phyloP scores from a whole-genome alignment of 345 rosid genomes.

The Bruguiera parviflora region DNA sequence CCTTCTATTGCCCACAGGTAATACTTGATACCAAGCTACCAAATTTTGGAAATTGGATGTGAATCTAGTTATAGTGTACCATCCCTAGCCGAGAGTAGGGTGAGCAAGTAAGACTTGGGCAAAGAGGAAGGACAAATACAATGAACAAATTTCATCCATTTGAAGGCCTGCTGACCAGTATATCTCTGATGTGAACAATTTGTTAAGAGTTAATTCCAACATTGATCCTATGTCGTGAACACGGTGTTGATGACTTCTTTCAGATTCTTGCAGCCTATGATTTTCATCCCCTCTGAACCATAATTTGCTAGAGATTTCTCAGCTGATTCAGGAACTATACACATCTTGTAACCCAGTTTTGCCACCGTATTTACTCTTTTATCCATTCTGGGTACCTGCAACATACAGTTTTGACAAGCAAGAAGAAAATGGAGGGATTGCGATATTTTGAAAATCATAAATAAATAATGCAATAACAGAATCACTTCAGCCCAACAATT shows the following conservation, averaged over 20 bases:
- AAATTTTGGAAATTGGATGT: too few species aligned
- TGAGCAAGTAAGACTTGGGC: too few species aligned
- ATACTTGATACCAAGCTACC: too few species aligned
- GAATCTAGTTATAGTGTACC: too few species aligned
- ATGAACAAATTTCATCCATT: too few species aligned
- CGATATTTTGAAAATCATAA: too few species aligned
- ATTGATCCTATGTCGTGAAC: slow-evolving; percentile 30
- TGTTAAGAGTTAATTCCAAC: background rate
- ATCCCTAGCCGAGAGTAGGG: too few species aligned
- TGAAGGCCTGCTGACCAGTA: too few species aligned
- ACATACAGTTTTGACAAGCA: background rate
- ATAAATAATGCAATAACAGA: too few species aligned
- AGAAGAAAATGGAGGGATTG: background rate
- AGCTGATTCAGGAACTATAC: slow-evolving; percentile 66
- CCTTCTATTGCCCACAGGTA: too few species aligned
- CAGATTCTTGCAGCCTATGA: slow-evolving; percentile 68
- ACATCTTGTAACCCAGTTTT: slow-evolving; percentile 68
- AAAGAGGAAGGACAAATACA: too few species aligned
- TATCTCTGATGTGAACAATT: background rate
- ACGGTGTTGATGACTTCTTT: slow-evolving; percentile 64
- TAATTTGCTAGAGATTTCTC: slow-evolving; percentile 39
- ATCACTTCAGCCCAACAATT: too few species aligned
- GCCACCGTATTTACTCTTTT: slow-evolving; percentile 69
- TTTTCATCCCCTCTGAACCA: slow-evolving; percentile 36
- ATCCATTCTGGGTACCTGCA: slow-evolving; percentile 78